Evolutionary conservation across 2,329 filamentous ascomycete genomes (phyloP).

Genomic region (Chalaropsis ovoidea): DNA sequence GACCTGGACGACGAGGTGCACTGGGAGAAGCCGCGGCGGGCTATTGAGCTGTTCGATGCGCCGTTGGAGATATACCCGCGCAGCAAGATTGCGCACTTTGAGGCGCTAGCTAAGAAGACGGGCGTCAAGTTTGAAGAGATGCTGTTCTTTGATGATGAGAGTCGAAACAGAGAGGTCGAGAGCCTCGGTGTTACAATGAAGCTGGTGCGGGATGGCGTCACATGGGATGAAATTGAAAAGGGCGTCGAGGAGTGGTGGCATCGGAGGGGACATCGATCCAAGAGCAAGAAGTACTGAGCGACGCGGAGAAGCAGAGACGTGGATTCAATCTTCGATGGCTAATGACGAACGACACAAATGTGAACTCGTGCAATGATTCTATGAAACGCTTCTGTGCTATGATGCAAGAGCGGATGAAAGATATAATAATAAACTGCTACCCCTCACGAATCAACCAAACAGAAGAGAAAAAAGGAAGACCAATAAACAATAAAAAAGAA

Average conservation of each 20-base stretch:
- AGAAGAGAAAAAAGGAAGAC: neutral
- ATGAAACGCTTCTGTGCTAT: neutral
- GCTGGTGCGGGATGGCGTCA: conserved; percentile 69
- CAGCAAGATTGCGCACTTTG: conserved; percentile 78
- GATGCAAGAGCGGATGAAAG: neutral
- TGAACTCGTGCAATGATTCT: neutral
- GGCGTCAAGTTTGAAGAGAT: conserved; percentile 69
- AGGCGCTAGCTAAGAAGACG: conserved; percentile 58
- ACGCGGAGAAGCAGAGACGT: neutral
- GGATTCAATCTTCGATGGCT: neutral
- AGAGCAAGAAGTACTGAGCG: conserved; percentile 10
- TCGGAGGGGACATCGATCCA: conserved; percentile 43
- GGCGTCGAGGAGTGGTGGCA: conserved; percentile 75
- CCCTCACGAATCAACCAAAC: neutral
- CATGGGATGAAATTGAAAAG: conserved; percentile 63
- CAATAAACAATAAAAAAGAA: conserved; percentile 16
- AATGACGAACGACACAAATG: neutral
- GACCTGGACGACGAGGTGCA: conserved; percentile 17
- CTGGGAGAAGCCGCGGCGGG: conserved; percentile 35
- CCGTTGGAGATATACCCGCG: conserved; percentile 59
- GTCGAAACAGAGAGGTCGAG: conserved; percentile 72
- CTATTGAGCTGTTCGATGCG: conserved; percentile 52
- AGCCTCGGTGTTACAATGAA: conserved; percentile 72
- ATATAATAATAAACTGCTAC: neutral
- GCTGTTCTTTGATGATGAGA: conserved; percentile 93